A percentile compares a stretch with the other conserved stretches of the same genome.
These are phyloP conservation scores for Scutellaria minor DNA, from an alignment of 257 asterid species.

Conservation along the genomic window DNA sequence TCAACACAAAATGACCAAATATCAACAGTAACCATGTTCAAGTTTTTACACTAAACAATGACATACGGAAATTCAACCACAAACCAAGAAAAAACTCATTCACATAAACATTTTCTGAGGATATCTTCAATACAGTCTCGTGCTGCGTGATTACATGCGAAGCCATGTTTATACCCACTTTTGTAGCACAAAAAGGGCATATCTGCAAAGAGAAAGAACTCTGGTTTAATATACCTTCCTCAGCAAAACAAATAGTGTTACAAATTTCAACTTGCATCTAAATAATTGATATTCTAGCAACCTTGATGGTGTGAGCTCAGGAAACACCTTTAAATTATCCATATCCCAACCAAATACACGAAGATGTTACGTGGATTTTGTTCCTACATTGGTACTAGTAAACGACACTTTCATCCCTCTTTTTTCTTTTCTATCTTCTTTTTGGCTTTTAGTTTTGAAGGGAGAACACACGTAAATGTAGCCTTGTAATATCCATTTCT, in stretches of 20 bases:
- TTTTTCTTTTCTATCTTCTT: too few species aligned
- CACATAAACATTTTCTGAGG: slow-evolving; percentile 48
- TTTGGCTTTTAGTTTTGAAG: too few species aligned
- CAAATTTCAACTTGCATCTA: background rate
- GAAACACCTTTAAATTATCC: too few species aligned
- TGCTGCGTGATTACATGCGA: slow-evolving; percentile 83
- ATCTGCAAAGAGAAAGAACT: slow-evolving; percentile 59
- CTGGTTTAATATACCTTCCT: background rate
- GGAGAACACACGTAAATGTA: too few species aligned
- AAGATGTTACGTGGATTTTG: too few species aligned
- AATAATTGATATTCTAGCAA: too few species aligned
- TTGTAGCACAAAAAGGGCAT: slow-evolving; percentile 82
- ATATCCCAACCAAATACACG: too few species aligned
- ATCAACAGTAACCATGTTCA: slow-evolving; percentile 16
- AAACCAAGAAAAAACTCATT: slow-evolving; percentile 16
- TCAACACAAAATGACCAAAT: slow-evolving; percentile 34
- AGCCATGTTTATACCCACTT: slow-evolving; percentile 81
- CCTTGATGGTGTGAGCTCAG: too few species aligned
- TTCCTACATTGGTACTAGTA: too few species aligned
- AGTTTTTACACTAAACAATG: slow-evolving; percentile 12
- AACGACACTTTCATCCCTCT: too few species aligned
- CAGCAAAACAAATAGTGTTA: background rate
- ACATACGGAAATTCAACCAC: slow-evolving; percentile 8
- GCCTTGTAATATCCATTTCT: too few species aligned
- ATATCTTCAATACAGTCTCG: slow-evolving; percentile 77